Evolutionary conservation across 495 filamentous ascomycete species (phyloP).

Genomic region (Penicillium diatomitis): DNA sequence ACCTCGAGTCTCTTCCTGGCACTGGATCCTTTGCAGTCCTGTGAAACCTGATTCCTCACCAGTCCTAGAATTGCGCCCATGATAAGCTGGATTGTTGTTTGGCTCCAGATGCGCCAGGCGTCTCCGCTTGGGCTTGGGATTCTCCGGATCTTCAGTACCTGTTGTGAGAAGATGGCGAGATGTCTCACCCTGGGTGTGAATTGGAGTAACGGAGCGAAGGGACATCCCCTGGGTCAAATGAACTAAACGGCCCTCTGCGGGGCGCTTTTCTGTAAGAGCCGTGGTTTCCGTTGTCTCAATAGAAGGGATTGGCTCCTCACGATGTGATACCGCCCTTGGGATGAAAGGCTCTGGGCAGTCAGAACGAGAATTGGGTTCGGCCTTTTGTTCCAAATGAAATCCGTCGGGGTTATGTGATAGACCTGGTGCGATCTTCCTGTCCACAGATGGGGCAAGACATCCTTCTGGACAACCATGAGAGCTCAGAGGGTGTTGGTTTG

Average conservation of each 20-base stretch:
- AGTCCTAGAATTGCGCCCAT: conserved; percentile 9
- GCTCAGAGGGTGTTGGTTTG: conserved; percentile 10
- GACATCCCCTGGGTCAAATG: conserved; percentile 27
- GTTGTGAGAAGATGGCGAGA: conserved; percentile 4
- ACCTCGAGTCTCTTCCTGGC: conserved; percentile 12
- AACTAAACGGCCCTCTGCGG: conserved; percentile 21
- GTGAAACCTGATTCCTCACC: conserved; percentile 8
- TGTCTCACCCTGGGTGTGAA: conserved; percentile 10
- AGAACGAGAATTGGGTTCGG: background rate
- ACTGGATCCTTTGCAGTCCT: conserved; percentile 12
- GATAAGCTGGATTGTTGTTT: conserved; percentile 1
- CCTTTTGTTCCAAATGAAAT: too few species aligned
- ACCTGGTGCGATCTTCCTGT: conserved; percentile 25
- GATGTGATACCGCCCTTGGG: conserved; percentile 9
- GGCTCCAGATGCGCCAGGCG: conserved; percentile 13
- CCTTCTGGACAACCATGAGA: conserved; percentile 12
- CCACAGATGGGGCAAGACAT: conserved; percentile 6
- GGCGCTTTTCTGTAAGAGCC: conserved; percentile 18
- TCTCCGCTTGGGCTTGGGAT: conserved; percentile 24
- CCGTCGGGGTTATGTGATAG: too few species aligned
- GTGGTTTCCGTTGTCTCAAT: conserved; percentile 37
- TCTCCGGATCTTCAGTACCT: conserved; percentile 8
- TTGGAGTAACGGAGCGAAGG: conserved; percentile 30
- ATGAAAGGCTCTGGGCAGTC: conserved; percentile 10
- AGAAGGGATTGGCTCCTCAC: conserved; percentile 32